phyloP scores from a whole-genome alignment of 805 yeast species.

The Suhomyces vadensis region DNA sequence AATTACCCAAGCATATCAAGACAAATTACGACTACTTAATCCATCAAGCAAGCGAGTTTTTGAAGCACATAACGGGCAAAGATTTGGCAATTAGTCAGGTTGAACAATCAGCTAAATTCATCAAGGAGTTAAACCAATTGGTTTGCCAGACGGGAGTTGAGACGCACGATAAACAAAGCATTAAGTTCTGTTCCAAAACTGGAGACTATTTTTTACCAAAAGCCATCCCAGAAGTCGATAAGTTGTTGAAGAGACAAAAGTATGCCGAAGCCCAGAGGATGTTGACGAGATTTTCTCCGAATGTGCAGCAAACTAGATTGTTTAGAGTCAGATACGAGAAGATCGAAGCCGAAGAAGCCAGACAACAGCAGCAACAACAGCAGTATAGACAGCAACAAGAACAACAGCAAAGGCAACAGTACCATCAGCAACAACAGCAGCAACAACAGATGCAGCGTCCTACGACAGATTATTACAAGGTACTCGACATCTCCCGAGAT shows the following conservation, averaged over 20 bases:
- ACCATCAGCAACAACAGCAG: conserved; percentile 37
- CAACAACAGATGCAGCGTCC: conserved; percentile 36
- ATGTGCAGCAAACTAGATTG: conserved; percentile 41
- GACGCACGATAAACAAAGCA: conserved; percentile 23
- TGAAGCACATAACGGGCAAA: conserved; percentile 11
- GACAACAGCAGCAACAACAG: conserved; percentile 36
- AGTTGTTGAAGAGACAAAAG: conserved; percentile 32
- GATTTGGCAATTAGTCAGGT: not conserved
- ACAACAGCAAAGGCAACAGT: conserved; percentile 47
- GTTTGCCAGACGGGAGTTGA: conserved; percentile 43
- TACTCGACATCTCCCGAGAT: conserved; percentile 62
- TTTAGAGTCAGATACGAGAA: conserved; percentile 34
- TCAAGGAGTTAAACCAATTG: conserved; percentile 35
- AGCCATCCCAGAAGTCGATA: conserved; percentile 35
- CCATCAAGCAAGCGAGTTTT: conserved; percentile 36
- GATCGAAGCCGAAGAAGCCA: conserved; percentile 26
- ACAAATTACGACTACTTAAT: conserved; percentile 46
- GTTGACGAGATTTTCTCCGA: conserved; percentile 33
- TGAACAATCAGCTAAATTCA: conserved; percentile 18
- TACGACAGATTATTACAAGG: conserved; percentile 75
- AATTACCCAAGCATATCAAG: conserved; percentile 33
- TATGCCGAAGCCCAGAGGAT: conserved; percentile 40
- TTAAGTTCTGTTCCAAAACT: conserved; percentile 23
- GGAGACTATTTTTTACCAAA: conserved; percentile 41
- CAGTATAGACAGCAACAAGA: conserved; percentile 42